Evolutionary conservation across 495 filamentous ascomycete genomes (phyloP), one percentile per base, ranked within the genome.

Genomic region (Apodospora peruviana): DNA sequence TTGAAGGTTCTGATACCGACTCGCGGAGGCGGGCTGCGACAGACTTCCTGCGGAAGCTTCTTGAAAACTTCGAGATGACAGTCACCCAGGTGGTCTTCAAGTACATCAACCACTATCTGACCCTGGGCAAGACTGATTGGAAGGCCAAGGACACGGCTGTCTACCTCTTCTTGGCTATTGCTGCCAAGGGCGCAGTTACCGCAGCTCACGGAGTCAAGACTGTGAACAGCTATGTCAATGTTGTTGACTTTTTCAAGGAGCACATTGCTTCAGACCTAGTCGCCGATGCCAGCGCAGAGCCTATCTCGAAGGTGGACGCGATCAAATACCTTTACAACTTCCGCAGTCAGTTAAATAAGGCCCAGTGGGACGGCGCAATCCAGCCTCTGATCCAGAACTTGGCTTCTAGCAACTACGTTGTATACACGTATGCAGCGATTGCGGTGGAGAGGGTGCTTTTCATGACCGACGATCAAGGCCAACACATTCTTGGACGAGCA

Each of bases 271-370:
- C 78, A 3, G 91, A 97, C 61, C 76, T 99, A 36, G 60, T 91
- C 35, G 68, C 80, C 11, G 76, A 81, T 36, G 68, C 75, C 4
- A 79, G 77, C 10, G 76, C 85, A 1, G 76, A 91, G 54, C 85
- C 90, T 12, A 90, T 99, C 50, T 77, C 96, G 44, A 91, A 96
- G 70, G 93, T 97, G 18, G 93, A 96, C 68, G 90, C 91, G 16
- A 95, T 99, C 71, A 97, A 96, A 62, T 98, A 90, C 63, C 76
- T 97, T 18, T 95, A 97, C 69, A 85, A 80, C 39, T 99, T 99
- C 81, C 83, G 94, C 47, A 94, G 89, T 62, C 89, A 95, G 57
- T 62, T 84, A 53, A 87, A 88, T 25, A 87, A 88, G 67, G 79
- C 81, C 23, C 87, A 95, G 61, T 95, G 94, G 88, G 82, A 84